Evolutionary conservation across 2,329 filamentous ascomycete genomes (phyloP), one percentile per base, ranked within the genome.

Genomic region (Didymellaceae sp.): DNA sequence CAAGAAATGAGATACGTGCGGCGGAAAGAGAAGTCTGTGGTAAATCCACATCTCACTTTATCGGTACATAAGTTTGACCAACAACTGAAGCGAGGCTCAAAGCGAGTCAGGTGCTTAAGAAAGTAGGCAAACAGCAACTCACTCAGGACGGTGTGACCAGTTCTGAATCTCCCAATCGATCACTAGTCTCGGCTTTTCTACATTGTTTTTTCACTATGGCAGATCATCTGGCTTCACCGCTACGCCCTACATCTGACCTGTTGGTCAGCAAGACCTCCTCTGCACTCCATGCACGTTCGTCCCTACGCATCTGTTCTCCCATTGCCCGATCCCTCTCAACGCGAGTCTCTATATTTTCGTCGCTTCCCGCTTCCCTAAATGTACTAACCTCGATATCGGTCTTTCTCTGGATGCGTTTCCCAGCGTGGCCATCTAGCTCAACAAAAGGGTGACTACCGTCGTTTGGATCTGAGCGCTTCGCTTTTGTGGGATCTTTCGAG

Each of bases 381-480:
- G 47, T 52, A 13, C 33, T 40, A 7, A 55, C 31, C 7, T 45
- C 38, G 8, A 52, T 45, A 13, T 51, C 47, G 2, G 37, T 52
- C 13, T 51, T 45, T n/a, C 46, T 34, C 5, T 32, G 35, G 21
- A 43, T 46, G 2, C 26, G 33, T 28, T 34, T 17, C 4, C 33
- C 45, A 28, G 34, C 28, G 5, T 26, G 18, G 3, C 35, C 41
- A 1, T 28, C 32, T 9, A 55, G 22, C 28, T 37, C 42, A 5
- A 37, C 35, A 24, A 51, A 55, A 2, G 47, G 47, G 9, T 47
- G 46, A 6, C 10, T 11, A 1, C 16, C 18, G 6, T 40, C 31
- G 6, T 47, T 41, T 5, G 42, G 42, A 26, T 47, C 34, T 1
- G 38, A 25, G 8, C 37, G 42, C 18, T 55, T 47, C 7, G 17